Evolutionary conservation across 1,284 basidiomycete species (phyloP).

Genomic region (Ganoderma boninense): DNA sequence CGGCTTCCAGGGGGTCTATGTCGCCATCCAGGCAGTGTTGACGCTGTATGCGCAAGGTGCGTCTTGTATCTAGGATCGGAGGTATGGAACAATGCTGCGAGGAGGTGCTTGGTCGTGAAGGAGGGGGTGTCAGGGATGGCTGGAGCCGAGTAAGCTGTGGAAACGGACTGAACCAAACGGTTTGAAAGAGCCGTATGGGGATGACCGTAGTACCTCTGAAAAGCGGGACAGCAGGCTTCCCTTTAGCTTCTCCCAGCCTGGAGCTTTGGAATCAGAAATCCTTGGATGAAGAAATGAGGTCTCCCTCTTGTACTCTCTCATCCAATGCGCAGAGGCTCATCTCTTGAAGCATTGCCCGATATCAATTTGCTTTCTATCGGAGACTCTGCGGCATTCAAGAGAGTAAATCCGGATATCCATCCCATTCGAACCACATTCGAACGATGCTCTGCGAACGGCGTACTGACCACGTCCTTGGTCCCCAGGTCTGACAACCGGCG

Average conservation of each 20-base stretch:
- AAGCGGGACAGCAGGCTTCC: too few species aligned
- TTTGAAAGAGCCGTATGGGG: too few species aligned
- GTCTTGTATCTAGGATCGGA: conserved; percentile 38
- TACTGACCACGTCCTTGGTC: conserved; percentile 7
- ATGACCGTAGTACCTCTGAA: too few species aligned
- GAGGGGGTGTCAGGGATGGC: too few species aligned
- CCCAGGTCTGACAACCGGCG: conserved; percentile 94
- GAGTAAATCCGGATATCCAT: not conserved
- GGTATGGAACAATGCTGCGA: not conserved
- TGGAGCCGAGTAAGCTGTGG: too few species aligned
- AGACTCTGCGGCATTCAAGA: too few species aligned
- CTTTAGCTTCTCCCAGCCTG: too few species aligned
- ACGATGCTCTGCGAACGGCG: not conserved
- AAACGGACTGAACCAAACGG: too few species aligned
- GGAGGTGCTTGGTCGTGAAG: too few species aligned
- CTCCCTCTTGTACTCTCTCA: too few species aligned
- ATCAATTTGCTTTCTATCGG: not conserved
- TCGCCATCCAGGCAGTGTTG: conserved; percentile 98
- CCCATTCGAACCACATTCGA: not conserved
- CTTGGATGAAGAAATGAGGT: too few species aligned
- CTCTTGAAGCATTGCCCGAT: not conserved
- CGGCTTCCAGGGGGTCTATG: conserved; percentile 95
- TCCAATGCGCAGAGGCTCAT: not conserved
- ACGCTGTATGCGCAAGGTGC: conserved; percentile 97
- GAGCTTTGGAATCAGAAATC: too few species aligned